Percentiles rank a stretch among this genome's conserved stretches.
phyloP scores from a whole-genome alignment of 106 monocot genomes.

The Dendrobium chrysotoxum region DNA sequence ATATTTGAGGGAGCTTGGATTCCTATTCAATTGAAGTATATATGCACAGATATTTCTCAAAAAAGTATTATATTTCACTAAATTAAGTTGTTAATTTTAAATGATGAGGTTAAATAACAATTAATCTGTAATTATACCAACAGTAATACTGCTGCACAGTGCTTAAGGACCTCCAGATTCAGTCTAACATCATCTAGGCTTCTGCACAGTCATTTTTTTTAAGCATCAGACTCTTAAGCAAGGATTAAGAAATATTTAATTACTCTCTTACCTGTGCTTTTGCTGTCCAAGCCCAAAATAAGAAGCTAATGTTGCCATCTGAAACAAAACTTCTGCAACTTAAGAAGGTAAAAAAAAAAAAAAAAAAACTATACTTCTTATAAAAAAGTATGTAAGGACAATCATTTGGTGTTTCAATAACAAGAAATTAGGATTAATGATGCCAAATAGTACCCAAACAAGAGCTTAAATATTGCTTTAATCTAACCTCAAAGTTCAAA shows the following conservation, averaged over 20 bases:
- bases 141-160: slow-evolving; percentile 76
- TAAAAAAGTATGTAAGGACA: too few species aligned
- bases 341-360: too few species aligned
- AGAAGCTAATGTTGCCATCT: slow-evolving; percentile 94
- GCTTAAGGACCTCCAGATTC: slow-evolving; percentile 95
- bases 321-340: slow-evolving; percentile 3
- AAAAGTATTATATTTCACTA: too few species aligned
- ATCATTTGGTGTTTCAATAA: too few species aligned
- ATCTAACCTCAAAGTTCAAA: background rate
- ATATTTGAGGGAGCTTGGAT: slow-evolving; percentile 58
- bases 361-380: too few species aligned
- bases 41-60: too few species aligned
- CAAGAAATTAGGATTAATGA: too few species aligned
- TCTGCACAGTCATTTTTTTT: slow-evolving; percentile 20
- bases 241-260: background rate
- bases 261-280: slow-evolving; percentile 62
- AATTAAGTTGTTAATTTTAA: too few species aligned
- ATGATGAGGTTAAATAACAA: too few species aligned
- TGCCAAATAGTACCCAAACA: background rate
- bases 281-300: slow-evolving; percentile 86
- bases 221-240: background rate
- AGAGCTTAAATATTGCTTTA: background rate
- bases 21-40: slow-evolving; percentile 28
- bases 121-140: slow-evolving; percentile 28
- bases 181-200: slow-evolving; percentile 86